A percentile compares a stretch with the other conserved stretches of the same genome.
phyloP scores from a whole-genome alignment of 768 basidiomycete genomes.

The Boletus coccyginus region DNA sequence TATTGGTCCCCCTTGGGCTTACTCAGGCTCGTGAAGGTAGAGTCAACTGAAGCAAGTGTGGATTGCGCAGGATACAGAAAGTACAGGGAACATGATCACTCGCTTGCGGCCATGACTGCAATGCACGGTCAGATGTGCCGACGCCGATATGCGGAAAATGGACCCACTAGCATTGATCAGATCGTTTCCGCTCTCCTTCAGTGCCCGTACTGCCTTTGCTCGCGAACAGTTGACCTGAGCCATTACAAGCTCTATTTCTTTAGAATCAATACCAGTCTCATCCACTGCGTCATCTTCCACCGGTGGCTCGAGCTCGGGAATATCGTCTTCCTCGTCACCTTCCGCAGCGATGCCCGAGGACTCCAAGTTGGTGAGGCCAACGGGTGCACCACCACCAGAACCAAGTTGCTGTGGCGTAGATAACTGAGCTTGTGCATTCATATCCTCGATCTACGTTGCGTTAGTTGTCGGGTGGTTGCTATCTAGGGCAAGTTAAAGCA shows the following conservation, averaged over 20 bases:
- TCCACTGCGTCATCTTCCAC: slow-evolving; percentile 83
- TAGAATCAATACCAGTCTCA: slow-evolving; percentile 86
- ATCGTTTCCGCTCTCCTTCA: slow-evolving; percentile 92
- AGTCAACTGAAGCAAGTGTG: slow-evolving; percentile 11
- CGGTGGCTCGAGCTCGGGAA: slow-evolving; percentile 78
- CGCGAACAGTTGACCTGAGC: slow-evolving; percentile 84
- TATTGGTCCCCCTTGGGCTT: slow-evolving; percentile 5
- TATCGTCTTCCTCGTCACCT: slow-evolving; percentile 71
- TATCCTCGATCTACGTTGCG: slow-evolving; percentile 70
- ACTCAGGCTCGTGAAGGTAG: background rate
- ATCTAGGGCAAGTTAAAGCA: slow-evolving; percentile 26
- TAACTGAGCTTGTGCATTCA: slow-evolving; percentile 76
- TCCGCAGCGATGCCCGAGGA: slow-evolving; percentile 46
- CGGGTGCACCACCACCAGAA: slow-evolving; percentile 42
- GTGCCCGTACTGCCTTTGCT: slow-evolving; percentile 85
- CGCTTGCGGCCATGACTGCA: slow-evolving; percentile 90
- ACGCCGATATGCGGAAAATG: background rate
- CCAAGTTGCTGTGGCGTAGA: slow-evolving; percentile 79
- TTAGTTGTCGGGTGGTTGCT: background rate
- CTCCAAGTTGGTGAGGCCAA: slow-evolving; percentile 46
- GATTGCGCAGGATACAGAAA: slow-evolving; percentile 31
- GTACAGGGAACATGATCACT: slow-evolving; percentile 48
- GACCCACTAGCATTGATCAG: slow-evolving; percentile 94
- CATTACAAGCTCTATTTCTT: slow-evolving; percentile 96
- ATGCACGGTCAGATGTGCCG: slow-evolving; percentile 12